phyloP scores from a whole-genome alignment of 495 filamentous ascomycete species.

The Penicillium paxilli region DNA sequence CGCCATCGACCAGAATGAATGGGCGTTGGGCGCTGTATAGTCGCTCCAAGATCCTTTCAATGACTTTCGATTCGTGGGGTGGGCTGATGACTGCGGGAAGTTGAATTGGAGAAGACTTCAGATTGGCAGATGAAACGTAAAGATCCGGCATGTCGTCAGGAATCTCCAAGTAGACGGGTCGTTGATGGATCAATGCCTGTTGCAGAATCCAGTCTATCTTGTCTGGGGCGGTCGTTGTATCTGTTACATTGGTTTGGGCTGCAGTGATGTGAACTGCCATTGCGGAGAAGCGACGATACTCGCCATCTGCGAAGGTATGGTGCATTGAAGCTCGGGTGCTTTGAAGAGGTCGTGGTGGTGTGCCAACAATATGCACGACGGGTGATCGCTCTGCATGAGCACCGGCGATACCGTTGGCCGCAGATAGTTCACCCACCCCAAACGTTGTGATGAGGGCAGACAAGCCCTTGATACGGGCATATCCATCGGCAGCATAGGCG shows the following conservation, averaged over 20 bases:
- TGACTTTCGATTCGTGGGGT: slow-evolving; percentile 16
- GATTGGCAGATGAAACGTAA: slow-evolving; percentile 22
- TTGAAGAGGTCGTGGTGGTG: slow-evolving; percentile 32
- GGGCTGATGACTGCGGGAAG: slow-evolving; percentile 13
- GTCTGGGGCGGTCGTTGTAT: slow-evolving; percentile 34
- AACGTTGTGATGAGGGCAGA: slow-evolving; percentile 76
- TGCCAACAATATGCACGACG: slow-evolving; percentile 80
- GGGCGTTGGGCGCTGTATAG: slow-evolving; percentile 35
- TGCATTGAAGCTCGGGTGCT: slow-evolving; percentile 35
- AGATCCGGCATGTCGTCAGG: slow-evolving; percentile 44
- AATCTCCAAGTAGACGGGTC: slow-evolving; percentile 46
- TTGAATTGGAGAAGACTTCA: slow-evolving; percentile 15
- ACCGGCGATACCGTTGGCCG: slow-evolving; percentile 71
- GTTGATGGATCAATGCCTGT: slow-evolving; percentile 36
- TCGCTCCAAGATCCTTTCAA: slow-evolving; percentile 25
- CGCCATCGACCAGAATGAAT: slow-evolving; percentile 38
- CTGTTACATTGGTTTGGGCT: slow-evolving; percentile 37
- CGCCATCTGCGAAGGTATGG: slow-evolving; percentile 47
- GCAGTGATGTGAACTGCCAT: slow-evolving; percentile 40
- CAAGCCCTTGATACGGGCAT: slow-evolving; percentile 72
- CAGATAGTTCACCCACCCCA: slow-evolving; percentile 77
- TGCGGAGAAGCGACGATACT: slow-evolving; percentile 37
- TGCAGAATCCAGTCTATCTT: slow-evolving; percentile 41
- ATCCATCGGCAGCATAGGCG: slow-evolving; percentile 82
- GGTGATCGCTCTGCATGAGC: slow-evolving; percentile 75